These are phyloP conservation scores for Gonium pectorale DNA, from an alignment of 139 green algal species.

Conservation along the genomic window DNA sequence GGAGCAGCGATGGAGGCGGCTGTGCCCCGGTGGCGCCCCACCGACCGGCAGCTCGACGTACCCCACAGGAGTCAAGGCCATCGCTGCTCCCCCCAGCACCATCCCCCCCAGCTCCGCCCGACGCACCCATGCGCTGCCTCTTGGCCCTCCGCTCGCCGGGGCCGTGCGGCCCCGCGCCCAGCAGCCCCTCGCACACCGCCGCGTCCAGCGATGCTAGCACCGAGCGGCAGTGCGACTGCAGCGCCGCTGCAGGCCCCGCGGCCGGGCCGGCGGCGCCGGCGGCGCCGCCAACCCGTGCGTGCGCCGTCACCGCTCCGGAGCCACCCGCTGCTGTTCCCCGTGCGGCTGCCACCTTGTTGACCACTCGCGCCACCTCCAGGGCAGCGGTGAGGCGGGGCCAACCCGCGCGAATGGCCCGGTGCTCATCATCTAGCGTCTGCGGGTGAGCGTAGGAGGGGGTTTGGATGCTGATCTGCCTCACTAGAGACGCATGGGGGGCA, in stretches of 20 bases:
- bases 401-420: background rate
- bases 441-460: background rate
- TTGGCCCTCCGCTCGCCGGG: background rate
- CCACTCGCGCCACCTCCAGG: background rate
- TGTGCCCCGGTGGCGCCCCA: no score
- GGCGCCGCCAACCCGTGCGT: background rate
- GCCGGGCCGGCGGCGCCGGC: background rate
- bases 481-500: no score
- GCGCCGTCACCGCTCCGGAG: background rate
- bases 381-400: background rate
- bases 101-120: background rate
- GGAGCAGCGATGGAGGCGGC: no score
- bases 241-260: background rate
- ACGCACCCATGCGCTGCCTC: background rate
- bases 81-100: no score
- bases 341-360: background rate
- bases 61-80: no score
- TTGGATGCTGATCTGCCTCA: no score
- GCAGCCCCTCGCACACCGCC: conserved; percentile 2
- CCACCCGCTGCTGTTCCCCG: background rate
- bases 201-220: conserved; percentile 14
- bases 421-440: conserved; percentile 32
- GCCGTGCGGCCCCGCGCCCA: background rate
- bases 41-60: no score
- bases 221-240: conserved; percentile 17